Conservation (phyloP, 129 eudicot species). For the Gnaphalium uliginosum region DNA sequence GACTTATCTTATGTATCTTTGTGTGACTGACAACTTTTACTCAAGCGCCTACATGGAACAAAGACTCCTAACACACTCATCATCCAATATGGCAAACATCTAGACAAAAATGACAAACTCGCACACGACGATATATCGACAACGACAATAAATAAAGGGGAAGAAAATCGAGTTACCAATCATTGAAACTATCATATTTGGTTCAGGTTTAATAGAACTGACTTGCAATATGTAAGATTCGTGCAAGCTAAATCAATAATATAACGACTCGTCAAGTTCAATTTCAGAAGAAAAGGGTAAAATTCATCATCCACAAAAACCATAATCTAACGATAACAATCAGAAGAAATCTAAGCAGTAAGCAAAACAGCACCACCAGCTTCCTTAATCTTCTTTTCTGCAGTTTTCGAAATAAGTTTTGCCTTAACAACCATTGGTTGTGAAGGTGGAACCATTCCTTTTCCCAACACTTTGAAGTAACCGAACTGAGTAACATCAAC, state of each 20-base stretch:
- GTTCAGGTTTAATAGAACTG: not conserved
- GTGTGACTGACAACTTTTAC: too few species aligned
- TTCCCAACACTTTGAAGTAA: slow-evolving; percentile 60
- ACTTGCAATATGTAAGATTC: not conserved
- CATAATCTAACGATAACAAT: not conserved
- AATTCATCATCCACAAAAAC: not conserved
- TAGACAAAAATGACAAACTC: too few species aligned
- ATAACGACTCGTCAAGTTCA: not conserved
- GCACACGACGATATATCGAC: too few species aligned
- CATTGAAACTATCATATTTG: not conserved
- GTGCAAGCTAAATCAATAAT: not conserved
- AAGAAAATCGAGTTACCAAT: not conserved
- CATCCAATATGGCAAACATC: too few species aligned
- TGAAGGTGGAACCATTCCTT: slow-evolving; percentile 41
- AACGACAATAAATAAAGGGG: too few species aligned
- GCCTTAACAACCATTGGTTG: slow-evolving; percentile 64
- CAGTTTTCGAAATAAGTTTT: slow-evolving; percentile 53
- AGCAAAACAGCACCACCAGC: slow-evolving; percentile 67
- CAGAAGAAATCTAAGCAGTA: slow-evolving; percentile 52
- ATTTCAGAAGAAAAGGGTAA: not conserved
- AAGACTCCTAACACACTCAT: too few species aligned
- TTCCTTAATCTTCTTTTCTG: slow-evolving; percentile 76
- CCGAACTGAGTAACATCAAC: slow-evolving; percentile 65
- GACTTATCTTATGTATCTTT: too few species aligned
- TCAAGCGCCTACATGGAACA: too few species aligned